Percentiles rank a stretch among this genome's conserved stretches.
Conservation (phyloP, 2,329 filamentous ascomycete species). For the Penicillium hesseltinei region DNA sequence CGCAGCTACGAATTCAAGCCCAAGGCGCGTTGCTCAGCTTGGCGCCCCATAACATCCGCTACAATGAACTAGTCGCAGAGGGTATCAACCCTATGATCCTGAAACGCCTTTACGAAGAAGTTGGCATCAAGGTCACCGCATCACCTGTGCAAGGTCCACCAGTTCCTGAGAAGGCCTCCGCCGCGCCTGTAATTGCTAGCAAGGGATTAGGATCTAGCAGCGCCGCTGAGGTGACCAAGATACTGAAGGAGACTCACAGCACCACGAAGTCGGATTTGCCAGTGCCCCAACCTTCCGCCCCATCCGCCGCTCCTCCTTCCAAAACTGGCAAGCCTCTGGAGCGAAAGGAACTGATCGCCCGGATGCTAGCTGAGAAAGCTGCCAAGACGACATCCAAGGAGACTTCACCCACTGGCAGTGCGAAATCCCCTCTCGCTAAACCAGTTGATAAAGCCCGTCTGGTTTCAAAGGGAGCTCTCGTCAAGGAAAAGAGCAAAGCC, state of each 20-base stretch:
- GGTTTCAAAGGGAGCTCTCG: slow-evolving; percentile 25
- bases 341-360: slow-evolving; percentile 73
- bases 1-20: slow-evolving; percentile 51
- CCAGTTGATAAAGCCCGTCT: slow-evolving; percentile 3
- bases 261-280: not conserved
- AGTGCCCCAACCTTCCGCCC: not conserved
- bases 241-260: not conserved
- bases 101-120: slow-evolving; percentile 63
- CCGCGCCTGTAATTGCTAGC: not conserved
- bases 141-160: slow-evolving; percentile 6
- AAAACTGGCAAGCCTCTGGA: slow-evolving; percentile 53
- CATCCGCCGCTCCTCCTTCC: slow-evolving; percentile 13
- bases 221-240: not conserved
- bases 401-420: slow-evolving; percentile 3
- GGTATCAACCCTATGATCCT: slow-evolving; percentile 66
- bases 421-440: slow-evolving; percentile 8
- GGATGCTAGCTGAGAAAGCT: slow-evolving; percentile 70
- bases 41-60: slow-evolving; percentile 64
- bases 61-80: slow-evolving; percentile 69
- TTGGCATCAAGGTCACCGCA: slow-evolving; percentile 55
- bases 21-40: slow-evolving; percentile 66
- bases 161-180: not conserved
- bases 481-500: slow-evolving; percentile 54
- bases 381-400: slow-evolving; percentile 48
- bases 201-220: not conserved